Percentiles rank a stretch among this genome's conserved stretches.
Conservation (phyloP, 306 rosid species). For the Quercus engelmannii region DNA sequence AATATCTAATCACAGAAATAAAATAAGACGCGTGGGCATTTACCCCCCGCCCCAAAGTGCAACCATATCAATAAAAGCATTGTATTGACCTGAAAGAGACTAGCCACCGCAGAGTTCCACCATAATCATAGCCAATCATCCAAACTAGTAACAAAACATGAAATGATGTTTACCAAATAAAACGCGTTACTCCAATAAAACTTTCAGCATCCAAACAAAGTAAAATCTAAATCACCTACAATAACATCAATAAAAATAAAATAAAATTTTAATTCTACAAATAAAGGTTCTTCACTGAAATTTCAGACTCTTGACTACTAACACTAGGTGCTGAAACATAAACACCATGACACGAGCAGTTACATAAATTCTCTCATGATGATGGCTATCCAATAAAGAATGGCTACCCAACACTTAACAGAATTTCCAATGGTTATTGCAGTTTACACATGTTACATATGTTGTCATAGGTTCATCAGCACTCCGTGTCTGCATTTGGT, state of each 20-base stretch:
- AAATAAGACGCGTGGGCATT: no score
- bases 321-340: constrained; percentile 21
- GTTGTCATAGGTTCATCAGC: constrained; percentile 99
- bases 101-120: no score
- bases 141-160: no score
- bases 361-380: constrained; percentile 15
- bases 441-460: constrained; percentile 80
- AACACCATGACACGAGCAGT: constrained; percentile 31
- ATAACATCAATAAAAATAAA: neutral
- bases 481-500: constrained; percentile 99
- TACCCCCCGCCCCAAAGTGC: no score
- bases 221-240: constrained; percentile 12
- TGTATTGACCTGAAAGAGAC: no score
- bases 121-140: no score
- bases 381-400: constrained; percentile 31
- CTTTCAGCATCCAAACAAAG: constrained; percentile 5
- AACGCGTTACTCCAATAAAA: constrained; percentile 17
- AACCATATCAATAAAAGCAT: no score
- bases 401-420: constrained; percentile 51
- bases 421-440: constrained; percentile 98
- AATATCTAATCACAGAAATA: no score
- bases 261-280: constrained; percentile 10
- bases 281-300: constrained; percentile 26
- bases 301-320: constrained; percentile 21
- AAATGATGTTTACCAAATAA: neutral